Conservation (phyloP, 768 basidiomycete species). For the Boletales sp. region DNA sequence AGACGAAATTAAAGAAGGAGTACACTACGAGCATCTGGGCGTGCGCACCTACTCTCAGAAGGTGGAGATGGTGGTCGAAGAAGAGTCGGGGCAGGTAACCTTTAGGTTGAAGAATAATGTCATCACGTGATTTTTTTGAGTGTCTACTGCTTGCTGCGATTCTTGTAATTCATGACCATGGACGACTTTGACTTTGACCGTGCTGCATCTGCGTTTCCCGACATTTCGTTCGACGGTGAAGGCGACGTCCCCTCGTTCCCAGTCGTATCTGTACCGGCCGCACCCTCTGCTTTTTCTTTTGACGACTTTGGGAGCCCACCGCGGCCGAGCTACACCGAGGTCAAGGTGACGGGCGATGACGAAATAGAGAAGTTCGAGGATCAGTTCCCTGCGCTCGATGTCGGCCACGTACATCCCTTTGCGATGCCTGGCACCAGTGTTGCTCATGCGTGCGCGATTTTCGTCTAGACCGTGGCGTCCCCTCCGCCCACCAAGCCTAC, state of each 20-base stretch:
- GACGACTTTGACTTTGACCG: slow-evolving; percentile 74
- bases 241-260: slow-evolving; percentile 50
- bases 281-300: slow-evolving; percentile 55
- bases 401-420: slow-evolving; percentile 35
- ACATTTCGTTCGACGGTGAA: slow-evolving; percentile 71
- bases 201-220: slow-evolving; percentile 82
- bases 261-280: slow-evolving; percentile 26
- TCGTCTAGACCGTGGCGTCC: slow-evolving; percentile 33
- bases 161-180: slow-evolving; percentile 10
- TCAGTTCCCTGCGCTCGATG: slow-evolving; percentile 79
- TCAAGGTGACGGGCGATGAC: slow-evolving; percentile 82
- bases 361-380: slow-evolving; percentile 83
- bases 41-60: background rate
- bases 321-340: slow-evolving; percentile 40
- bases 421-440: no score
- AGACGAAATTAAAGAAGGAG: background rate
- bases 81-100: background rate
- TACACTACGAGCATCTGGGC: background rate
- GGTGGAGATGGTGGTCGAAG: background rate
- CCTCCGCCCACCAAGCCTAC: slow-evolving; percentile 31
- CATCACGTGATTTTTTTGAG: background rate
- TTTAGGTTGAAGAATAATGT: background rate
- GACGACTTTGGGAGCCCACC: slow-evolving; percentile 59
- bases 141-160: background rate
- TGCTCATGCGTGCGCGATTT: background rate